These are phyloP conservation scores for Favolaschia claudopus DNA, from an alignment of 768 basidiomycete genomes.

Conservation along the genomic window DNA sequence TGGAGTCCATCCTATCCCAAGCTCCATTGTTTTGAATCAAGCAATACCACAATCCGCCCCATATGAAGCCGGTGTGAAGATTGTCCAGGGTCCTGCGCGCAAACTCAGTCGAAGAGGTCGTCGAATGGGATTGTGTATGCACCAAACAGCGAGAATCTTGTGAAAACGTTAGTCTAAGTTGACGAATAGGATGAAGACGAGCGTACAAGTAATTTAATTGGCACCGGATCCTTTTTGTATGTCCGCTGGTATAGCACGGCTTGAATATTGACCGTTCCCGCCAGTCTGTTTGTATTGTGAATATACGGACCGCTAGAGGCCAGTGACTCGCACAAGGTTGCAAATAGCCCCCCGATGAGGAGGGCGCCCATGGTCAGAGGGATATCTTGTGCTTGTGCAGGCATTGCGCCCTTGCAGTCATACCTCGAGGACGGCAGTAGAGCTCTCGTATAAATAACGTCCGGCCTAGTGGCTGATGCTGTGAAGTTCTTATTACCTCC, in stretches of 20 bases:
- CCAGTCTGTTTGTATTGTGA: not conserved
- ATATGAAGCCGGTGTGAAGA: conserved; percentile 41
- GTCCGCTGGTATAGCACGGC: too few species aligned
- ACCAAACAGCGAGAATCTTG: conserved; percentile 15
- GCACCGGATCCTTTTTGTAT: too few species aligned
- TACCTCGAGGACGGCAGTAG: not conserved
- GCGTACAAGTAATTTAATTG: too few species aligned
- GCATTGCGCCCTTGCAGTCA: not conserved
- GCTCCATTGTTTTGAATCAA: conserved; percentile 40
- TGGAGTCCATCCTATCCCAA: conserved; percentile 31
- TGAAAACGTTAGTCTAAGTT: too few species aligned
- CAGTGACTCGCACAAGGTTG: not conserved
- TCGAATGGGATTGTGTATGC: not conserved
- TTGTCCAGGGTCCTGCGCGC: conserved; percentile 41
- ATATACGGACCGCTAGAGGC: not conserved
- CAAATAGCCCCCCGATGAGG: conserved; percentile 13
- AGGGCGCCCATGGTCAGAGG: conserved; percentile 1
- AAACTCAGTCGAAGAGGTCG: too few species aligned
- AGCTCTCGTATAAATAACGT: too few species aligned
- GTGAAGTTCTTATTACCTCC: too few species aligned
- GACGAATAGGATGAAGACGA: too few species aligned
- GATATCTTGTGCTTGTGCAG: not conserved
- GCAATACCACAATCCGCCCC: conserved; percentile 41
- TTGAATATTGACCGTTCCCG: not conserved
- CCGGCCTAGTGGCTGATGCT: too few species aligned